Evolutionary conservation across 352 stramenopile species (phyloP), one percentile per base, ranked within the genome.

Genomic region (Globisporangium iwayamae): DNA sequence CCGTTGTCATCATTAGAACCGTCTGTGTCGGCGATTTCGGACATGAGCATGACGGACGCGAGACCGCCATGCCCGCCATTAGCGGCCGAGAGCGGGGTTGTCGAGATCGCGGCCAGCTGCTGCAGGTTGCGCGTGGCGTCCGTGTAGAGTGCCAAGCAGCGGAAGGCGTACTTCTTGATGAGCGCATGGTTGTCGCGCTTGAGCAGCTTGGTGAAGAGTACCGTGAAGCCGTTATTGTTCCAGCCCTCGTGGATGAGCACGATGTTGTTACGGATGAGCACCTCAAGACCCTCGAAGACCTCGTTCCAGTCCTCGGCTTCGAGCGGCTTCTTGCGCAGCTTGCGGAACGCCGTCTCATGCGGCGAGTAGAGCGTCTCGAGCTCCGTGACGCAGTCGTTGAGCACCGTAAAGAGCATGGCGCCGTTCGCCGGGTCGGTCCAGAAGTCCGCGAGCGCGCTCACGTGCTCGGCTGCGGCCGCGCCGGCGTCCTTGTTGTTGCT

Each of bases 151-250:
- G 87, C 83, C 30, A 96, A 69, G 60, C 87, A 96, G 1, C 87
- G 75, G 66, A 96, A 96, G 5, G 87, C 87, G 65, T 96, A 96
- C 61, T 96, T 94, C 66, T 94, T 96, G 69, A 96, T 94, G 41
- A 94, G 83, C 6, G 84, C 75, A 61, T 94, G 84, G 75, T 96
- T 94, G 64, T 94, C 87, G 60, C 82, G 72, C 66, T 90, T 88
- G 25, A 94, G 74, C 39, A 96, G 65, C 70, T 96, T 96, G 30
- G 81, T 72, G 63, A 96, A 94, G 13, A 96, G 78, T 67, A 90
- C 74, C 2, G 87, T 84, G 54, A 96, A 85, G 1, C 84, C 81
- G 47, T 88, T 85, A 60, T 83, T 86, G 66, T 94, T 89, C 87
- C 87, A 96, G 1, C 85, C 87, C 3, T 91, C 85, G 50, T 85